Percentiles rank a stretch among this genome's conserved stretches.
Evolutionary conservation across 441 rosid genomes (phyloP).

Genomic region (Raphanus hybrid): DNA sequence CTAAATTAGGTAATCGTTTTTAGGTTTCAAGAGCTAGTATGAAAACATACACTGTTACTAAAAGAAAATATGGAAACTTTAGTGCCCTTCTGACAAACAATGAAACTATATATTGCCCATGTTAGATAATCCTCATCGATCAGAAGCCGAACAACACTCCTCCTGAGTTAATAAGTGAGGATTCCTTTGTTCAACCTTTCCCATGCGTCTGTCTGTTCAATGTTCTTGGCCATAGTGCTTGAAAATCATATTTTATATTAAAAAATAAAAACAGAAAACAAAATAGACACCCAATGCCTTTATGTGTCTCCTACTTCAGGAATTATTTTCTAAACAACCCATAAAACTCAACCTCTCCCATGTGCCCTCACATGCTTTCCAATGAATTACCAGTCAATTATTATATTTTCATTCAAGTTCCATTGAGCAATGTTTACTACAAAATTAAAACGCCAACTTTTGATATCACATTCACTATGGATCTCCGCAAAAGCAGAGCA

Average conservation of each 20-base stretch:
- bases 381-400: slow-evolving; percentile 15
- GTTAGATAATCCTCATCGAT: not conserved
- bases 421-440: slow-evolving; percentile 8
- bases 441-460: not conserved
- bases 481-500: slow-evolving; percentile 32
- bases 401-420: not conserved
- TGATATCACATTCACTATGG: slow-evolving; percentile 33
- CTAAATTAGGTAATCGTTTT: too few relatives aligned
- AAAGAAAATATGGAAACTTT: not conserved
- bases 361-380: slow-evolving; percentile 46
- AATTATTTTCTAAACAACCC: slow-evolving; percentile 20
- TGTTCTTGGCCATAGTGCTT: slow-evolving; percentile 14
- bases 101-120: not conserved
- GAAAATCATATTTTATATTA: not conserved
- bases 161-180: slow-evolving; percentile 2
- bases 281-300: slow-evolving; percentile 31
- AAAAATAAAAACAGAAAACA: not conserved
- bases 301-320: slow-evolving; percentile 34
- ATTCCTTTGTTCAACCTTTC: slow-evolving; percentile 19
- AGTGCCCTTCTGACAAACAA: not conserved
- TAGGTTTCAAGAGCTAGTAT: too few relatives aligned
- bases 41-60: not conserved
- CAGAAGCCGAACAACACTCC: slow-evolving; percentile 19
- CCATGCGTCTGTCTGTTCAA: slow-evolving; percentile 37
- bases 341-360: slow-evolving; percentile 39